phyloP scores from a whole-genome alignment of 495 filamentous ascomycete species.

The Massariosphaeria phaeospora region DNA sequence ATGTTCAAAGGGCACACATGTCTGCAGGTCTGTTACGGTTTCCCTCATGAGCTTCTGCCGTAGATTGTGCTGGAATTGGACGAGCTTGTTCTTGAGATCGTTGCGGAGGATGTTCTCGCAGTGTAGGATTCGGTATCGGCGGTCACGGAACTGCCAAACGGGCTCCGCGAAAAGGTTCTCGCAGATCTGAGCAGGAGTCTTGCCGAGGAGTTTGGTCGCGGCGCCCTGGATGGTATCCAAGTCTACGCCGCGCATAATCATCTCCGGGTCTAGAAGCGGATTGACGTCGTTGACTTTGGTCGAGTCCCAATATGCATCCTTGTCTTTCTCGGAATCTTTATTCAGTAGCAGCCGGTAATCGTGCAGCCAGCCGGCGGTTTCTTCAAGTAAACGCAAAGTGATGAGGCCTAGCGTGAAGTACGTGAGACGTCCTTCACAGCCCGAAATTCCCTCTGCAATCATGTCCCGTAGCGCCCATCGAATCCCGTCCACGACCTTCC shows the following conservation, averaged over 20 bases:
- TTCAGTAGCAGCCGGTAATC: conserved; percentile 2
- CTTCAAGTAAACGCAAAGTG: conserved; percentile 8
- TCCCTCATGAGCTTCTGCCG: conserved; percentile 29
- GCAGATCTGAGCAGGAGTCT: conserved; percentile 40
- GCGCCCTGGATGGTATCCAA: conserved; percentile 8
- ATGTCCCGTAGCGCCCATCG: neutral
- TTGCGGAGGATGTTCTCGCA: conserved; percentile 42
- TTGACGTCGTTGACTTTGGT: conserved; percentile 11
- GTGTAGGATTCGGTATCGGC: conserved; percentile 45
- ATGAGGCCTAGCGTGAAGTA: neutral
- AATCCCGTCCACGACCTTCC: conserved; percentile 5
- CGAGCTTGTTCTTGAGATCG: conserved; percentile 37
- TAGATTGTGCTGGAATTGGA: conserved; percentile 33
- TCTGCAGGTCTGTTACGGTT: conserved; percentile 13
- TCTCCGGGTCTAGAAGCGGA: conserved; percentile 3
- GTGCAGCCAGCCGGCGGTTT: neutral
- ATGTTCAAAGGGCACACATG: conserved; percentile 23
- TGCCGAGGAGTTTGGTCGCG: conserved; percentile 30
- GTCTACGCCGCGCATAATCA: conserved; percentile 10
- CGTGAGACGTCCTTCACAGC: neutral
- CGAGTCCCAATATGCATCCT: conserved; percentile 15
- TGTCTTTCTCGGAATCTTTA: neutral
- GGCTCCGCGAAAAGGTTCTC: conserved; percentile 32
- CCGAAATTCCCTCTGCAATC: neutral
- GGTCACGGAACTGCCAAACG: no score